Percentiles rank a stretch among this genome's conserved stretches.
These are phyloP conservation scores for Elasticomyces elasticus DNA, from an alignment of 495 filamentous ascomycete species.

Conservation along the genomic window DNA sequence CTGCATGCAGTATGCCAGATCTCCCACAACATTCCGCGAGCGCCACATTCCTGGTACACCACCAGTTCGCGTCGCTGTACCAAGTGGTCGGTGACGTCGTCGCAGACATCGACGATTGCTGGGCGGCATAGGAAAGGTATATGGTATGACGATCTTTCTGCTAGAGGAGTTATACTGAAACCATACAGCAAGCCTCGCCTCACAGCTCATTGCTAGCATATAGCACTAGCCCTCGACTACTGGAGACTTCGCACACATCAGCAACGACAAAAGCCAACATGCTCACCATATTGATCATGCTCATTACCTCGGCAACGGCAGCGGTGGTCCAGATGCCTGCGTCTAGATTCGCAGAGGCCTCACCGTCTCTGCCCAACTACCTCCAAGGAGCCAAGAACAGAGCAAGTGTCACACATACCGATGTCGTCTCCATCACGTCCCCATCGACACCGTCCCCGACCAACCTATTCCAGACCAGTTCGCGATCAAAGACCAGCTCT, in stretches of 20 bases:
- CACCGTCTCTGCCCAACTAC: neutral
- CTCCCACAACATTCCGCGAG: neutral
- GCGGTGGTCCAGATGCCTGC: neutral
- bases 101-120: neutral
- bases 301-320: neutral
- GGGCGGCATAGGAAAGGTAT: neutral
- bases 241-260: too few relatives aligned
- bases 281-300: neutral
- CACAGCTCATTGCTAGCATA: neutral
- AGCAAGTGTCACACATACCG: neutral
- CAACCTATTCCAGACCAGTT: too few relatives aligned
- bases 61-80: neutral
- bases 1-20: neutral
- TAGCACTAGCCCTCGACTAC: neutral
- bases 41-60: neutral
- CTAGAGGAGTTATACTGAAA: neutral
- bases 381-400: neutral
- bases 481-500: too few relatives aligned
- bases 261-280: neutral
- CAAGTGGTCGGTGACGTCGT: neutral
- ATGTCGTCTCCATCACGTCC: neutral
- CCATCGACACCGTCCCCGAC: neutral
- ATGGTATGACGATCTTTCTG: neutral
- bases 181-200: neutral
- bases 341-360: neutral